Percentiles rank a stretch among this genome's conserved stretches.
Evolutionary conservation across 2,329 filamentous ascomycete genomes (phyloP).

Genomic region (Alternaria metachromatica): DNA sequence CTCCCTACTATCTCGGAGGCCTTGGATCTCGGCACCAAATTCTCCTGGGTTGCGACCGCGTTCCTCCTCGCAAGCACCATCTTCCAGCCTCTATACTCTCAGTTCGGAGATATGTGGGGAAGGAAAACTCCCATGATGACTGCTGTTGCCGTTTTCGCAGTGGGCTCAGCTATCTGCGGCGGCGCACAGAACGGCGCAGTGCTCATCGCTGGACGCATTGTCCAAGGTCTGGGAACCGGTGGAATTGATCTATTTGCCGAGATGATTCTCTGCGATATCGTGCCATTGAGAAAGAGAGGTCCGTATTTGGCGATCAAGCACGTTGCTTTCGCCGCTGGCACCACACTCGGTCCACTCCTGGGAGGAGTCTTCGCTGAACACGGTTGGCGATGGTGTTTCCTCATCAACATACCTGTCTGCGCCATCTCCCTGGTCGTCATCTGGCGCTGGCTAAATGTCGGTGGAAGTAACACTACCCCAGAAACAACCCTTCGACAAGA

Average conservation of each 20-base stretch:
- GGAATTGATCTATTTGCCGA: conserved; percentile 56
- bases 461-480: conserved; percentile 18
- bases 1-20: conserved; percentile 49
- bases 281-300: conserved; percentile 56
- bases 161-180: conserved; percentile 62
- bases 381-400: conserved; percentile 58
- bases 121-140: conserved; percentile 49
- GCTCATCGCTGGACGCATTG: conserved; percentile 62
- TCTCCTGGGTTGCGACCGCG: conserved; percentile 35
- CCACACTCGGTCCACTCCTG: conserved; percentile 38
- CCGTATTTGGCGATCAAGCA: conserved; percentile 47
- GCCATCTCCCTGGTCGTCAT: conserved; percentile 36
- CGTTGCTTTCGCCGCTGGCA: conserved; percentile 34
- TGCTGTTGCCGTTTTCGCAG: conserved; percentile 55
- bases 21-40: conserved; percentile 32
- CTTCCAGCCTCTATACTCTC: conserved; percentile 59
- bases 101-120: conserved; percentile 62
- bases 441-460: conserved; percentile 39
- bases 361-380: conserved; percentile 43
- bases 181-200: conserved; percentile 53
- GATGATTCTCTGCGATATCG: conserved; percentile 59
- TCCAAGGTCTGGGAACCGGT: conserved; percentile 62
- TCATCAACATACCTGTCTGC: conserved; percentile 45
- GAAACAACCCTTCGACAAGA: conserved; percentile 19
- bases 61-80: conserved; percentile 47